Percentiles rank a stretch among this genome's conserved stretches.
These are phyloP conservation scores for Pseudocercospora ulei DNA, from an alignment of 2,329 filamentous ascomycete genomes.

Conservation along the genomic window DNA sequence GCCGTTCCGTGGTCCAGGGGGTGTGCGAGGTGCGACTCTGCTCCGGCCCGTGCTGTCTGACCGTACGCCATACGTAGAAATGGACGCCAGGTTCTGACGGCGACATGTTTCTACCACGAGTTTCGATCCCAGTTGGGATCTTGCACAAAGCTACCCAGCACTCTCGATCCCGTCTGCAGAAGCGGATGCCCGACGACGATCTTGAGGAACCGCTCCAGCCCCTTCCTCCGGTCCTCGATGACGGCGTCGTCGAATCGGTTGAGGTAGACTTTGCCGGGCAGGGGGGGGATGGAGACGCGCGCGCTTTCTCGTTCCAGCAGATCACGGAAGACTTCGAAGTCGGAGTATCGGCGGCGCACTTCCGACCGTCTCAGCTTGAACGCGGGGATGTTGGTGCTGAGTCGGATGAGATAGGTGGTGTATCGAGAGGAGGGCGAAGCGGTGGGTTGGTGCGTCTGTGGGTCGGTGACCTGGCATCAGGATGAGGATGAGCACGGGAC, in stretches of 20 bases:
- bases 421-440: conserved; percentile 51
- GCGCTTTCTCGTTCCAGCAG: conserved; percentile 92
- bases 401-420: conserved; percentile 96
- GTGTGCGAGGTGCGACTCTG: too few species aligned
- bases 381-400: conserved; percentile 95
- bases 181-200: conserved; percentile 95
- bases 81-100: too few species aligned
- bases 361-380: conserved; percentile 83
- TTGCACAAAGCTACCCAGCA: conserved; percentile 91
- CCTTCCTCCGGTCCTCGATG: conserved; percentile 85
- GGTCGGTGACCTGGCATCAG: conserved; percentile 67
- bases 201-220: conserved; percentile 88
- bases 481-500: background rate
- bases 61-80: too few species aligned
- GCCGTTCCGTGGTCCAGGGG: too few species aligned
- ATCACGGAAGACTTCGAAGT: conserved; percentile 98
- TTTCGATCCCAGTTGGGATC: conserved; percentile 88
- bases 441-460: conserved; percentile 86
- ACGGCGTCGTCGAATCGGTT: conserved; percentile 97
- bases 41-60: too few species aligned
- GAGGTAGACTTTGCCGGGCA: conserved; percentile 95
- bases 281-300: conserved; percentile 85
- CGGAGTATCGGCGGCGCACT: conserved; percentile 87
- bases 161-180: conserved; percentile 94
- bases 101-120: conserved; percentile 57